Evolutionary conservation across 2,329 filamentous ascomycete species (phyloP).

Genomic region (Sodiomyces alkalinus): DNA sequence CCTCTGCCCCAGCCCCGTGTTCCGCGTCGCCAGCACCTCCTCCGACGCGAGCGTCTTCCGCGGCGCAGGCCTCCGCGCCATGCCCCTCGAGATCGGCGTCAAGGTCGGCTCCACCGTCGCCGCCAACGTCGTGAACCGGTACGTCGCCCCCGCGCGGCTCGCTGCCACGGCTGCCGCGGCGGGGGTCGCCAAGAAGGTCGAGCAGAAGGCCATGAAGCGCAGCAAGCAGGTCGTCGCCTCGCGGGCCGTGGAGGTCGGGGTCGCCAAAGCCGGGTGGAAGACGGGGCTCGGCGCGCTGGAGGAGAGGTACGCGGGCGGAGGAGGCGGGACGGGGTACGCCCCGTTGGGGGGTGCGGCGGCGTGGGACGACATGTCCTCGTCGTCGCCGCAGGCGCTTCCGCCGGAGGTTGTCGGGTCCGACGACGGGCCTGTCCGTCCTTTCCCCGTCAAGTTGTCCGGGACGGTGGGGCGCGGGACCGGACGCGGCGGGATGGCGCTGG

Average conservation of each 20-base stretch:
- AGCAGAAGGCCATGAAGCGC: constrained; percentile 12
- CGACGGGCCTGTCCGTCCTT: constrained; percentile 34
- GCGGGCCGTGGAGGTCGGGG: constrained; percentile 1
- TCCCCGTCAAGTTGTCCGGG: constrained; percentile 35
- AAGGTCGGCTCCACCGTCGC: constrained; percentile 38
- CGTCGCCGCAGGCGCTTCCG: too few relatives aligned
- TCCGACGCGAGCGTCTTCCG: constrained; percentile 43
- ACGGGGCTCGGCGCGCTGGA: constrained; percentile 18
- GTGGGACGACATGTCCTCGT: too few relatives aligned
- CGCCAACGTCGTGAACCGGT: constrained; percentile 25
- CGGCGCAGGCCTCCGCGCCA: constrained; percentile 47
- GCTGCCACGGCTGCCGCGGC: constrained; percentile 14
- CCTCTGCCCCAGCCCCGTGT: constrained; percentile 51
- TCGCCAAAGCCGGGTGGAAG: constrained; percentile 14
- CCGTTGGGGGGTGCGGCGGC: constrained; percentile 16
- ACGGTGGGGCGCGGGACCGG: constrained; percentile 30
- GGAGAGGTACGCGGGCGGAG: constrained; percentile 17
- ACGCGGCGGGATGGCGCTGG: constrained; percentile 20
- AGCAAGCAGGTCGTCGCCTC: constrained; percentile 16
- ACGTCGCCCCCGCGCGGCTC: constrained; percentile 16
- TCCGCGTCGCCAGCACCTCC: constrained; percentile 53
- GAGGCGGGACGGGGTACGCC: constrained; percentile 19
- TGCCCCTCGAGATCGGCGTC: constrained; percentile 51
- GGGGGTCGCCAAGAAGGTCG: constrained; percentile 8
- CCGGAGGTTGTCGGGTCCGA: constrained; percentile 29